phyloP scores from a whole-genome alignment of 2,329 filamentous ascomycete species.

The Emergomyces orientalis region DNA sequence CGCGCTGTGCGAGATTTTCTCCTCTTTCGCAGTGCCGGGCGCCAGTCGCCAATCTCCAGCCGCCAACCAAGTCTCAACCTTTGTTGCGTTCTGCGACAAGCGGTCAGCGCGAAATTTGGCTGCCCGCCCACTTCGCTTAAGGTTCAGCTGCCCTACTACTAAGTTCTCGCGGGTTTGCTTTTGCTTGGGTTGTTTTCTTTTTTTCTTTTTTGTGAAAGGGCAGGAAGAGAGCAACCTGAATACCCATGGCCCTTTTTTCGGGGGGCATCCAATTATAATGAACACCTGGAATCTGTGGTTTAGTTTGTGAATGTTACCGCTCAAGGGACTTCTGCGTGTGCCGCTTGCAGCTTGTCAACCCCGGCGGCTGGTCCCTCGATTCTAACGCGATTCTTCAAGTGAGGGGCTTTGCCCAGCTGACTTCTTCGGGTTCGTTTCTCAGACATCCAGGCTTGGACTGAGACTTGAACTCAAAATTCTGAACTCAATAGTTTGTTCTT shows the following conservation, averaged over 20 bases:
- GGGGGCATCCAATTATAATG: background rate
- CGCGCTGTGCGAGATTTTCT: background rate
- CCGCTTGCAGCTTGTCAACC: background rate
- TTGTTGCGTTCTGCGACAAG: background rate
- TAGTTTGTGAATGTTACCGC: background rate
- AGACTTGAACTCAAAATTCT: background rate
- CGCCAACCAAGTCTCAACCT: background rate
- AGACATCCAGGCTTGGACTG: background rate
- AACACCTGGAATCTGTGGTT: background rate
- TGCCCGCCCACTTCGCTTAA: background rate
- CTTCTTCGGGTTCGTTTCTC: background rate
- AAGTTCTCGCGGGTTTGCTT: too few species aligned
- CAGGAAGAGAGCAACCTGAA: background rate
- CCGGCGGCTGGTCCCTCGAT: background rate
- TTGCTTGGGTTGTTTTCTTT: background rate
- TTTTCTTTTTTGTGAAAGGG: background rate
- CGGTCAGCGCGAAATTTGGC: constrained; percentile 2
- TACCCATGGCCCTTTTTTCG: background rate
- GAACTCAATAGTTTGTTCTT: background rate
- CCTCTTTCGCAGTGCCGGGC: background rate
- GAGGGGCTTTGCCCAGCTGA: background rate
- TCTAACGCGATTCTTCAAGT: background rate
- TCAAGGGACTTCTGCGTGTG: background rate
- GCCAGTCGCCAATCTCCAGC: constrained; percentile 9
- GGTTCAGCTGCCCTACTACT: background rate